A percentile compares a stretch with the other conserved stretches of the same genome.
Evolutionary conservation across 768 basidiomycete species (phyloP).

Genomic region (Termitomyces sp.): DNA sequence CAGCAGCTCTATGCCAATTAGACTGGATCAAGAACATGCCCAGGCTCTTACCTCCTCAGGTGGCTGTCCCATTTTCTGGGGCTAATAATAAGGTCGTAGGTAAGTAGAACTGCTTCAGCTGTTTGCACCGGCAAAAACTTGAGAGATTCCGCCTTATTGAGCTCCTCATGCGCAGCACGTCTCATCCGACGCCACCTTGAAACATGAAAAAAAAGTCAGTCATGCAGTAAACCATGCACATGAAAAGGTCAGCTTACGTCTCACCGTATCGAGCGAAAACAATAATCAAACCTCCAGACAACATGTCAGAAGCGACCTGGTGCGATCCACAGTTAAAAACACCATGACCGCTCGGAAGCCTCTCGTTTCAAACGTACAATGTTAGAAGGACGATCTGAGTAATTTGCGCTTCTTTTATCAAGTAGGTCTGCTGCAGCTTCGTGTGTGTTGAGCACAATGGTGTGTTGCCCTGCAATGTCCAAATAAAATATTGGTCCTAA

Average conservation of each 20-base stretch:
- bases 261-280: background rate
- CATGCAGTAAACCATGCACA: background rate
- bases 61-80: background rate
- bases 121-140: constrained; percentile 20
- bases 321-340: background rate
- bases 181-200: background rate
- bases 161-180: constrained; percentile 26
- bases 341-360: background rate
- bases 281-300: background rate
- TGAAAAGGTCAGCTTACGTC: background rate
- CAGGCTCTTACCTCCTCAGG: background rate
- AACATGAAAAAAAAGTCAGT: background rate
- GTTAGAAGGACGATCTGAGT: background rate
- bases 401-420: background rate
- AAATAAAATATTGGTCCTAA: background rate
- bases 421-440: background rate
- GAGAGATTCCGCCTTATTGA: constrained; percentile 17
- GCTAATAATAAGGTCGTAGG: constrained; percentile 22
- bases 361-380: background rate
- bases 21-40: background rate
- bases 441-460: background rate
- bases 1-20: background rate
- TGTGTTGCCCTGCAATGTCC: background rate
- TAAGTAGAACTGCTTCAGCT: constrained; percentile 24
- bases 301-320: background rate